Evolutionary conservation across 2,329 filamentous ascomycete species (phyloP), one percentile per base, ranked within the genome.

Genomic region (Trichoderma sp.): DNA sequence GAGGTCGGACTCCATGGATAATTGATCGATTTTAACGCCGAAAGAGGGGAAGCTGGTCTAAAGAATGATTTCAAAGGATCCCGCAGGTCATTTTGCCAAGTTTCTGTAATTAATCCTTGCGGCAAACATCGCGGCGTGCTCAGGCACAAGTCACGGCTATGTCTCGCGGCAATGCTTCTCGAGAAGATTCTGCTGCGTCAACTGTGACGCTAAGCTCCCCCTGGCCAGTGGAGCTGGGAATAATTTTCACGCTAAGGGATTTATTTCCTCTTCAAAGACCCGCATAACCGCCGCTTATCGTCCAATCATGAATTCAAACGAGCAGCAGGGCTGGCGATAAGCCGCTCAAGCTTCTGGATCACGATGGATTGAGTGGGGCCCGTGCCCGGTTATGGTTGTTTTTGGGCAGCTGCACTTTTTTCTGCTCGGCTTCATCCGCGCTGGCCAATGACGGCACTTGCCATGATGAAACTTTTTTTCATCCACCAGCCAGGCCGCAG

Each of bases 341-440:
- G 57, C 39, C 56, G 26, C 56, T 70, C 30, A 39, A 36, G 32
- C 32, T 67, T 43, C 34, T 39, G 51, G 9, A 39, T 30, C 21
- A 30, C 28, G 47, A 53, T 53, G 47, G 47, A 24, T 21, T 21
- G 24, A 39, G 57, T 61, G 67, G 67, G 32, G 64, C 51, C 15
- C n/a, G 28, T 24, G 21, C 21, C 39, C 34, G 14, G 34, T 60
- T 70, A 28, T 70, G 43, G 39, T 62, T 62, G 67, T 36, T 61
- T 62, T 28, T 34, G 56, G 66, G 56, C 66, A 57, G 47, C 57
- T 60, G 57, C 30, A 32, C 14, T 8, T 36, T 28, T 53, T 36
- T 61, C 14, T 36, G 9, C 18, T 70, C 67, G 67, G 67, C 57
- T 70, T 28, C 56, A 70, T 70, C 67, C 67, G 67, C 28, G 43